Evolutionary conservation across 352 stramenopile species (phyloP).

Genomic region (Pythium oligandrum): DNA sequence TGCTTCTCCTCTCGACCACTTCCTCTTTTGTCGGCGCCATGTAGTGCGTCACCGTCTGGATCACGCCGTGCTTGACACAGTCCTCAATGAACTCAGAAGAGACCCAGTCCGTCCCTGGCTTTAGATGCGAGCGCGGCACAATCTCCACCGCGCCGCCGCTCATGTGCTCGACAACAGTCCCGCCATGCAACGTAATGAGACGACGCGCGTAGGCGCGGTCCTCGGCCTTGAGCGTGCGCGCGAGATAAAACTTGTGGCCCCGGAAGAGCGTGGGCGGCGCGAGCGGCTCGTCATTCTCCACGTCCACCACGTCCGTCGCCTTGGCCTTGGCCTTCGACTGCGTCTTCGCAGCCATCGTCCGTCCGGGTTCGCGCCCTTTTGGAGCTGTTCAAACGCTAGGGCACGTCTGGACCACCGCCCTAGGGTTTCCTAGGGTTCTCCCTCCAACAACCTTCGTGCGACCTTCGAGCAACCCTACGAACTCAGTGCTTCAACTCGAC

Average conservation of each 20-base stretch:
- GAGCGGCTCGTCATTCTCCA: neutral
- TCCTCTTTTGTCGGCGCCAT: constrained; percentile 9
- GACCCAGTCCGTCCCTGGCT: constrained; percentile 27
- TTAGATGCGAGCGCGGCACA: constrained; percentile 29
- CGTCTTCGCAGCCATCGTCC: too few relatives aligned
- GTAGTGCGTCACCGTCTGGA: constrained; percentile 33
- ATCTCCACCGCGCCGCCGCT: constrained; percentile 24
- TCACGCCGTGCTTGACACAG: constrained; percentile 26
- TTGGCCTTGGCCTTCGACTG: too few relatives aligned
- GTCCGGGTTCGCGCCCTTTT: too few relatives aligned
- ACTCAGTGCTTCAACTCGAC: constrained; percentile 2
- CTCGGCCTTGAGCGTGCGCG: constrained; percentile 19
- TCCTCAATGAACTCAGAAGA: constrained; percentile 44
- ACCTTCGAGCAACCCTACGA: neutral
- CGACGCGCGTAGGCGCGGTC: constrained; percentile 17
- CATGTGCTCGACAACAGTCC: constrained; percentile 15
- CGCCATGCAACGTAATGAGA: constrained; percentile 32
- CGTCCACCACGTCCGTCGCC: neutral
- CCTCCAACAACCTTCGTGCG: constrained; percentile 3
- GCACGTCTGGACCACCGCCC: too few relatives aligned
- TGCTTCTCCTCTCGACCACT: neutral
- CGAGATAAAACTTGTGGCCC: constrained; percentile 35
- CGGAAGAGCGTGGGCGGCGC: constrained; percentile 18
- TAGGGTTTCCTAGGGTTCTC: too few relatives aligned
- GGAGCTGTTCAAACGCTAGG: too few relatives aligned